phyloP scores from a whole-genome alignment of 2,329 filamentous ascomycete genomes.

The Boeremia lycopersici region DNA sequence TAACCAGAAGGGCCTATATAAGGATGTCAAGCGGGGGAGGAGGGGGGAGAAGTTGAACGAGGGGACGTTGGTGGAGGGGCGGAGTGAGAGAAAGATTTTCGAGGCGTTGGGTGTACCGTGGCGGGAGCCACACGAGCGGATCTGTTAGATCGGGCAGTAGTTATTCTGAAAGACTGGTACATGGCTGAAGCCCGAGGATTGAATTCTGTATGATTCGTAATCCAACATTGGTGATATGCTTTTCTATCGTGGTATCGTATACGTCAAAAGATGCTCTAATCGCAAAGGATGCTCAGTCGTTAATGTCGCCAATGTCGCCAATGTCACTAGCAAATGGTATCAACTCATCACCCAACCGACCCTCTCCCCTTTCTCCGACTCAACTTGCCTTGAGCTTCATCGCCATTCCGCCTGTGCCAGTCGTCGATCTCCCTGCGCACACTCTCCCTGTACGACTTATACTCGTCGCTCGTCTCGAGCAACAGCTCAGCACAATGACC shows the following conservation, averaged over 20 bases:
- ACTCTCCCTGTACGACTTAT: slow-evolving; percentile 42
- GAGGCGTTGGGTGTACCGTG: slow-evolving; percentile 82
- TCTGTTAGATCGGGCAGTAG: slow-evolving; percentile 25
- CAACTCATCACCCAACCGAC: background rate
- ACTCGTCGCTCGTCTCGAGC: slow-evolving; percentile 40
- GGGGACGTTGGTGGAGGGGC: slow-evolving; percentile 74
- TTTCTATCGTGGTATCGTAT: background rate
- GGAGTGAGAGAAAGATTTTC: slow-evolving; percentile 80
- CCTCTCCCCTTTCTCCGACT: slow-evolving; percentile 29
- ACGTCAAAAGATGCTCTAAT: background rate
- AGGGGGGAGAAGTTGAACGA: slow-evolving; percentile 66
- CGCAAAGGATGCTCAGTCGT: background rate
- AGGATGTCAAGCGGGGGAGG: slow-evolving; percentile 67
- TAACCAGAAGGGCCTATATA: slow-evolving; percentile 82
- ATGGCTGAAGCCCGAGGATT: background rate
- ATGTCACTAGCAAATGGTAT: background rate
- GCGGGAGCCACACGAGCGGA: slow-evolving; percentile 60
- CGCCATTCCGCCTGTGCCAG: slow-evolving; percentile 40
- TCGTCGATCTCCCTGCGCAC: slow-evolving; percentile 43
- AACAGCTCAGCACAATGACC: slow-evolving; percentile 45
- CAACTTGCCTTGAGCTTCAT: slow-evolving; percentile 24
- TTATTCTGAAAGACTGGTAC: background rate
- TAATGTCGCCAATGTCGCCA: too few species aligned
- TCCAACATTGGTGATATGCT: background rate
- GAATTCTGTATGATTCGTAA: background rate